Base-by-base conservation (phyloP, 495 filamentous ascomycete genomes). In the Cryomyces minteri region DNA sequence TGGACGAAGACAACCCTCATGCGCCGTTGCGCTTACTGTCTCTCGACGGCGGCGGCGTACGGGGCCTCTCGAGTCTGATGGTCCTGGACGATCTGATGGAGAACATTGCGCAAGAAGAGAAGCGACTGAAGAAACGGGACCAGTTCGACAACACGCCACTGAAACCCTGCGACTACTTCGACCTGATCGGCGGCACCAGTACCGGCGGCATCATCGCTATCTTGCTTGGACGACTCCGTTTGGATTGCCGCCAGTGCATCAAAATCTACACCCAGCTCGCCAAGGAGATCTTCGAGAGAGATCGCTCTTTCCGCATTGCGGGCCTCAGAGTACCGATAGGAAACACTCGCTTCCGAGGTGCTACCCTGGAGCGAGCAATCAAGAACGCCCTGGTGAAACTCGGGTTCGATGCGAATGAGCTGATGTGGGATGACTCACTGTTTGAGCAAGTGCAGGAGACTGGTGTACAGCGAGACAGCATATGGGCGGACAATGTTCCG, bases 21-120 rank as follows among this genome's bases (percentile, higher is more conserved):
- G 18, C 18, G 18, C 18, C 18, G 18, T 25, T 60, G 40, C 57
- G 48, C 57, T 55, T 60, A 41, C 54, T 59, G 42, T 55, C 56
- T 14, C 25, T 43, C 41, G 43, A 44, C 33, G 43, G 43, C 12
- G 43, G 43, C 12, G 43, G 43, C 5, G 14, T 44, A 6, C 43
- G 43, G 4, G 43, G 43, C 29, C 14, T 44, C 7, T 44, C 43
- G 11, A 32, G 30, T 5, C 31, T 44, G 7, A 18, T 18, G 29
- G 18, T 44, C 18, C 43, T 44, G 30, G n/a, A 44, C 10, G 4
- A 29, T 9, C 9, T 44, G 6, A 44, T 44, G 31, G 4, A 44
- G 9, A 44, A 29, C 29, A 36, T 36, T 8, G 28, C 32, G 30
- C 29, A 5, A 7, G 12, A 12, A 9, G 18, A 25, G 18, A 25